phyloP scores from a whole-genome alignment of 208 protist genomes.

The Leishmania major region DNA sequence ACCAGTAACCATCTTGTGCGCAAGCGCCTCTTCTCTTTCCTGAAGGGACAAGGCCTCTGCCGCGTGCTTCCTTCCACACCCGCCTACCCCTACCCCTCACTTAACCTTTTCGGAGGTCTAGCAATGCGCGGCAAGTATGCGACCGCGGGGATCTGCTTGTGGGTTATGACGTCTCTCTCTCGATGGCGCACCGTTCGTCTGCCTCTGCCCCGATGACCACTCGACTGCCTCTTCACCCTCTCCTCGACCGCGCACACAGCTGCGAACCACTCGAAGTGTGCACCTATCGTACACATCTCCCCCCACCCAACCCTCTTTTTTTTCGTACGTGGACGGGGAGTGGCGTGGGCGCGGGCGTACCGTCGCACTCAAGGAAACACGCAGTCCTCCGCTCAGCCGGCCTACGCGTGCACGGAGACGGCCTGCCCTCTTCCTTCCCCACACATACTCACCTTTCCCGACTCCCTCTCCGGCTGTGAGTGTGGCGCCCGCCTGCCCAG shows the following conservation, averaged over 20 bases:
- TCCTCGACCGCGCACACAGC: not conserved
- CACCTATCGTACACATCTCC: not conserved
- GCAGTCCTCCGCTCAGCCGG: not conserved
- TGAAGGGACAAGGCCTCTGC: not conserved
- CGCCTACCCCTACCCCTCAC: not conserved
- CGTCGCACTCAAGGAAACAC: not conserved
- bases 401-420: not conserved
- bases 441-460: not conserved
- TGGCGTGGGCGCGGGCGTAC: not conserved
- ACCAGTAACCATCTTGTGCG: not conserved
- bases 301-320: not conserved
- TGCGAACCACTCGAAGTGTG: not conserved
- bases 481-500: not conserved
- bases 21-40: not conserved
- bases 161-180: not conserved
- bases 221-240: not conserved
- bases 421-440: not conserved
- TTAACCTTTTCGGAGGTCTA: not conserved
- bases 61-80: not conserved
- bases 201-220: not conserved
- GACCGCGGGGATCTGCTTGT: not conserved
- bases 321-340: not conserved
- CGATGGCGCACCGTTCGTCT: not conserved
- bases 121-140: not conserved
- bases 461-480: not conserved